Conservation (phyloP, 1,139 yeast species). For the Suhomyces anneliseae region DNA sequence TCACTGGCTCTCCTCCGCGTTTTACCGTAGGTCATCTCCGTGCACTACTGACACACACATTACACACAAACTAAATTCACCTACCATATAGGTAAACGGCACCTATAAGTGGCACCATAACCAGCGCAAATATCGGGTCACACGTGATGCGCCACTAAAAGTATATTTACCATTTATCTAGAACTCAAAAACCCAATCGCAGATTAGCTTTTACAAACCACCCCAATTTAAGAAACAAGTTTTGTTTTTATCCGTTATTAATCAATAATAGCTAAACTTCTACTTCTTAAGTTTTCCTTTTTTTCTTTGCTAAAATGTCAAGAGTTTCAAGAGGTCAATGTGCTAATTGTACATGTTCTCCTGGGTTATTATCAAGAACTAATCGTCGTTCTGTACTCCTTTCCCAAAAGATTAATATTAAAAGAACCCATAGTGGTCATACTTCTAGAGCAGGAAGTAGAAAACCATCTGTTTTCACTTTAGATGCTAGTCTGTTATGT, state of each 20-base stretch:
- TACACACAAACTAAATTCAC: too few relatives aligned
- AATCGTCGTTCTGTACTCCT: constrained; percentile 54
- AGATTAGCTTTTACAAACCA: background rate
- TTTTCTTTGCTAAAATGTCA: constrained; percentile 8
- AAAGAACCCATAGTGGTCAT: constrained; percentile 25
- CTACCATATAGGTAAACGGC: background rate
- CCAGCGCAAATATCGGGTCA: background rate
- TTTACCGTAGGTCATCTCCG: too few relatives aligned
- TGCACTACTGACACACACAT: too few relatives aligned
- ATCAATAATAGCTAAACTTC: too few relatives aligned
- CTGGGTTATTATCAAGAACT: constrained; percentile 70
- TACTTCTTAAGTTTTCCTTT: background rate
- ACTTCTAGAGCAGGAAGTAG: constrained; percentile 34
- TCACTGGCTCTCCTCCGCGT: too few relatives aligned
- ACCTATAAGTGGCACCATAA: background rate
- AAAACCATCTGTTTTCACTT: constrained; percentile 50
- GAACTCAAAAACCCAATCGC: background rate
- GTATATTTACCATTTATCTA: background rate
- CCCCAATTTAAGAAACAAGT: too few relatives aligned
- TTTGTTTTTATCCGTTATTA: too few relatives aligned
- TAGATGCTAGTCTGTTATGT: constrained; percentile 47
- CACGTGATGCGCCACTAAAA: background rate
- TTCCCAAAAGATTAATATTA: constrained; percentile 48
- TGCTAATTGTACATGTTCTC: constrained; percentile 78
- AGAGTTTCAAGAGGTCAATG: constrained; percentile 51